A percentile compares a stretch with the other conserved stretches of the same genome.
Evolutionary conservation across 78 protist species (phyloP).

Genomic region (Dictyostelium brefeldianum): DNA sequence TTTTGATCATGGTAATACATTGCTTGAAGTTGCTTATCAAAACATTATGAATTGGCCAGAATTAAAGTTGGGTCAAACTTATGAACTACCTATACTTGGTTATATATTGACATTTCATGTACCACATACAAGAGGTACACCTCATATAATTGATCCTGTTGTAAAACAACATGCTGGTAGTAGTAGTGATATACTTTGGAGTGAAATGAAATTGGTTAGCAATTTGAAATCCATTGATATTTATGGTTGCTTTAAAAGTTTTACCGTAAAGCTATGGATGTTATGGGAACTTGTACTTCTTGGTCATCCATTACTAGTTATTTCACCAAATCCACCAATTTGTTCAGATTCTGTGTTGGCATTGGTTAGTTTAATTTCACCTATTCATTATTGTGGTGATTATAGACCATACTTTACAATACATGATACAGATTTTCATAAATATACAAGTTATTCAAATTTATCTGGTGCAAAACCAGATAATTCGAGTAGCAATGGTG

Average conservation of each 20-base stretch:
- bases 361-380: constrained; percentile 77
- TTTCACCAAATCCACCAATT: constrained; percentile 69
- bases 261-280: constrained; percentile 73
- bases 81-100: constrained; percentile 62
- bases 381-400: constrained; percentile 76
- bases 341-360: constrained; percentile 81
- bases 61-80: constrained; percentile 50
- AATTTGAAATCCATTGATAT: constrained; percentile 72
- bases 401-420: constrained; percentile 90
- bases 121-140: constrained; percentile 66
- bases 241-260: constrained; percentile 42
- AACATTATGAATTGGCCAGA: constrained; percentile 75
- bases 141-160: constrained; percentile 71
- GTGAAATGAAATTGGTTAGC: constrained; percentile 46
- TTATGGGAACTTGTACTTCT: constrained; percentile 88
- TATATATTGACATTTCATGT: constrained; percentile 71
- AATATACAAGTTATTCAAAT: constrained; percentile 14
- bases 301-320: constrained; percentile 83
- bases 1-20: constrained; percentile 80
- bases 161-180: constrained; percentile 1
- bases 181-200: background rate
- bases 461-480: background rate
- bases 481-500: background rate
- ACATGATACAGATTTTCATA: constrained; percentile 84
- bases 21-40: constrained; percentile 69